Evolutionary conservation across 768 basidiomycete species (phyloP), one percentile per base, ranked within the genome.

Genomic region (Suillus cothurnatus): DNA sequence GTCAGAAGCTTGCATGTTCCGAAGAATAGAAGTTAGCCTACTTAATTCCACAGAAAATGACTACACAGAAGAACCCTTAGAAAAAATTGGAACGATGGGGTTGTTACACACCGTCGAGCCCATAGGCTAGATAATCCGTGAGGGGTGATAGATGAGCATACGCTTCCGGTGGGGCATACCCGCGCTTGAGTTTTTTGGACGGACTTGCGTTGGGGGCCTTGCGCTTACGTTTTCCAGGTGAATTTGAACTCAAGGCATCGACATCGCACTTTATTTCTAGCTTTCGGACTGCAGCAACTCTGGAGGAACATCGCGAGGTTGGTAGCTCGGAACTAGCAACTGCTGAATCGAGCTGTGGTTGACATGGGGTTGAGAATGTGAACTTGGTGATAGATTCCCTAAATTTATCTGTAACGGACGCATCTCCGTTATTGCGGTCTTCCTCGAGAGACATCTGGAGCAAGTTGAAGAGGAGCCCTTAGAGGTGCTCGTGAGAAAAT

Each of bases 41-140:
- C 93, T 94, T 95, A 58, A 95, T 93, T 9, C 94, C 93, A 71
- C 92, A 94, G 68, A 95, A 93, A 17, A 94, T 68, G 28, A 94
- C 92, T 94, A 60, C 47, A 49, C 12, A 49, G 12, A 23, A 19
- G 21, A 21, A n/a, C 28, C 6, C 52, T 59, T 31, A 53, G 4
- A 64, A 19, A 6, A 55, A 56, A 59, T 31, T 47, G 34, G 47
- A 11, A n/a, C 28, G 21, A 12, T 5, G 26, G 7, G 0, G 43
- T 61, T 50, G 69, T 23, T 23, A 68, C 80, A 53, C 69, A 92
- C 91, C 81, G 61, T 92, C 88, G 2, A 93, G 80, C 28, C 79
- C 81, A 36, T 78, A 70, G 23, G 74, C 72, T 17, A 92, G 70
- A 69, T 84, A 76, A 72, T 93, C 91, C 2, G 79, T 79, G 14